Conservation (phyloP, 176 grass and related monocot species). For the Lolium multiflorum region DNA sequence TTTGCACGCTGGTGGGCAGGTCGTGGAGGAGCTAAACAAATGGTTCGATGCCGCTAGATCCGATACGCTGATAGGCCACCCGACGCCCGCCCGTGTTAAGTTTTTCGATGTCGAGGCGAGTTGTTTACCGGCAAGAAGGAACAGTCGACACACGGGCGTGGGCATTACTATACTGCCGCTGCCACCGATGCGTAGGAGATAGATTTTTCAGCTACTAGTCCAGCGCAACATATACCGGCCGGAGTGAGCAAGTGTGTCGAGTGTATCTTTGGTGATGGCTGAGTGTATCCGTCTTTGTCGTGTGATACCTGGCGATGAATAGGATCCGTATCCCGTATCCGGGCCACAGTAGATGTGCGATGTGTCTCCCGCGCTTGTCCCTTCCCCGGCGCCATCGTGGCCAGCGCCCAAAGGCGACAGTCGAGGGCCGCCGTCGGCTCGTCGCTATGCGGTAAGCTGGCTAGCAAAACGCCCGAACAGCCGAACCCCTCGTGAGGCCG, state of each 20-base stretch:
- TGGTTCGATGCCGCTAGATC: not conserved
- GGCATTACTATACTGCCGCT: not conserved
- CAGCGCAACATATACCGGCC: not conserved
- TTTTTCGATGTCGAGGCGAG: not conserved
- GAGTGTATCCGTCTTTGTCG: not conserved
- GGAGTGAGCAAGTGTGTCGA: not conserved
- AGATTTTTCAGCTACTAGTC: not conserved
- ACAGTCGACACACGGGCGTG: not conserved
- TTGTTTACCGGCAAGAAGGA: not conserved
- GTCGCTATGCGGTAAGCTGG: not conserved
- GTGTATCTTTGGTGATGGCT: slow-evolving; percentile 1
- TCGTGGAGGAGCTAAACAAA: not conserved
- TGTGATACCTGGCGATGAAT: not conserved
- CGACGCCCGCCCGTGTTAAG: not conserved
- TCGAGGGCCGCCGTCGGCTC: not conserved
- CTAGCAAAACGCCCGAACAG: not conserved
- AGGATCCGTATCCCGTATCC: not conserved
- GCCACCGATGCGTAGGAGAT: not conserved
- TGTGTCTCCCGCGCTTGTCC: not conserved
- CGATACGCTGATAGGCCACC: not conserved
- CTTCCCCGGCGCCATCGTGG: not conserved
- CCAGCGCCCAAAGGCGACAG: not conserved
- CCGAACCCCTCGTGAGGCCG: not conserved
- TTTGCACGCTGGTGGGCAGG: not conserved
- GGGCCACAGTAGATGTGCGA: not conserved